Base-by-base conservation (phyloP, 805 yeast species). In the Teunomyces gatunensis region DNA sequence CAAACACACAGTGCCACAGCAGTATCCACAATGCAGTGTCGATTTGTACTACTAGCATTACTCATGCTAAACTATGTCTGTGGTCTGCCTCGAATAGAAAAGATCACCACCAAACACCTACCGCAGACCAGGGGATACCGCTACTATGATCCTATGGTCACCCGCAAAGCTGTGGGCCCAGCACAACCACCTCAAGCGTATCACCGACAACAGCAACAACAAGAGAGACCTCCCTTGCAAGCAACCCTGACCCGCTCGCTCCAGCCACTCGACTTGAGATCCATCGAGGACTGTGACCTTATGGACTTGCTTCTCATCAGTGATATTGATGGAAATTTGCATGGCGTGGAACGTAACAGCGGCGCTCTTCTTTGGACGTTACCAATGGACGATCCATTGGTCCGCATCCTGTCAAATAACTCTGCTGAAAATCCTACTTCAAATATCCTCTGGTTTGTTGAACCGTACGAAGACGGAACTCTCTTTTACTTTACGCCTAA, bases 261-360 rank as follows among this genome's bases (percentile, higher is more conserved):
- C 15, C 53, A 64, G 12, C 76, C 77, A 1, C 50, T 70, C n/a
- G 71, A 69, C 41, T 49, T 61, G 5, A 59, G 80, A 33, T 67
- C 71, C 17, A 60, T 81, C 12, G 56, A 57, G 13, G 81, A 79
- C 50, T 81, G 79, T 73, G 58, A 59, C 23, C 65, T 85, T 5
- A 68, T 87, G 0, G 81, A 84, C 53, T 57, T 86, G 7, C 61
- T 91, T 2, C 65, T 90, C 4, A 81, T 88, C 0, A 81, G 91
- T 10, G 96, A 91, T 57, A 78, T 90, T 1, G 96, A 92, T 58
- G 98, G 97, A 1, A 84, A 87, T 25, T 64, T 91, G 7, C 94
- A 89, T 60, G 96, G 94, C 0, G 65, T 90, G 7, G 82, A 84
- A 53, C 72, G 97, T 50, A 72, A 79, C 43, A 81, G 86, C 0